Evolutionary conservation across 768 basidiomycete genomes (phyloP).

Genomic region (Trametes sanguinea): DNA sequence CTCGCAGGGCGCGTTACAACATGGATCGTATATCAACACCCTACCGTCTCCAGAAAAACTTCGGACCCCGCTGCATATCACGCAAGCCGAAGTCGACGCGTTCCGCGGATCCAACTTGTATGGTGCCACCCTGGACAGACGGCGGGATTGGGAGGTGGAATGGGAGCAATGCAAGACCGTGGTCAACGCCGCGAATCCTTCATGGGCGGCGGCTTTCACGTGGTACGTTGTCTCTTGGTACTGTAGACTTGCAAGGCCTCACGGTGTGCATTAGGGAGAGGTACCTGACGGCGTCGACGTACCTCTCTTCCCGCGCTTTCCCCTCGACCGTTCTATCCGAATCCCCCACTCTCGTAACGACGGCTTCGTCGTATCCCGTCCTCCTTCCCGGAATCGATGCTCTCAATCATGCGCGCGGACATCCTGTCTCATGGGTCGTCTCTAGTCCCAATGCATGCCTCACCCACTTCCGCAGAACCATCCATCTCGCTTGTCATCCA

Average conservation of each 20-base stretch:
- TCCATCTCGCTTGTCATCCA: conserved; percentile 67
- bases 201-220: conserved; percentile 56
- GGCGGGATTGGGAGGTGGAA: conserved; percentile 61
- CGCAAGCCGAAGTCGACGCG: conserved; percentile 56
- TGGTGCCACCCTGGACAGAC: conserved; percentile 72
- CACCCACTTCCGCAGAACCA: conserved; percentile 27
- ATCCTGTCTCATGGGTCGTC: conserved; percentile 83
- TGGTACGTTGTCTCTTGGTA: conserved; percentile 50
- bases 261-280: conserved; percentile 50
- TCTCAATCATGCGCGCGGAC: conserved; percentile 80
- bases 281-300: conserved; percentile 72
- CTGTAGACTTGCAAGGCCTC: not conserved
- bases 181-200: conserved; percentile 37
- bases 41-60: conserved; percentile 62
- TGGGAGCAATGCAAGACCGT: conserved; percentile 55
- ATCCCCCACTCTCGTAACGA: conserved; percentile 52
- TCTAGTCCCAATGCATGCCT: conserved; percentile 25
- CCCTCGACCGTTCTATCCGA: conserved; percentile 77
- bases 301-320: conserved; percentile 87
- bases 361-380: conserved; percentile 64
- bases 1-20: conserved; percentile 29
- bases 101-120: conserved; percentile 81
- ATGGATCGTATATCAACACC: conserved; percentile 65
- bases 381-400: conserved; percentile 87
- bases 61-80: conserved; percentile 76